Conservation (phyloP, 2,329 filamentous ascomycete genomes). For the Monosporascus sp. region DNA sequence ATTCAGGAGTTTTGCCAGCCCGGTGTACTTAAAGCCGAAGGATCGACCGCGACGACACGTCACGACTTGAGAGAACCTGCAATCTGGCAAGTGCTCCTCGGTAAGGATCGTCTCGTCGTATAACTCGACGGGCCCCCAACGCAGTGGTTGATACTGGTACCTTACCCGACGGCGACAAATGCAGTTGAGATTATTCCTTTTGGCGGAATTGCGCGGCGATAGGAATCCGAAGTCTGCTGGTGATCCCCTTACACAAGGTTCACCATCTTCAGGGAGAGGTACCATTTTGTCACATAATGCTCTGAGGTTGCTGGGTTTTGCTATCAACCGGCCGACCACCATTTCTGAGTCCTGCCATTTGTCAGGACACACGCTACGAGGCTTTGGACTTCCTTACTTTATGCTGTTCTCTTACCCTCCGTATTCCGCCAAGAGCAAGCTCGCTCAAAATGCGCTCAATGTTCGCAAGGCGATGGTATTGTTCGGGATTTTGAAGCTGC, state of each 20-base stretch:
- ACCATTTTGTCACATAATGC: background rate
- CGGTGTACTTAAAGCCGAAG: background rate
- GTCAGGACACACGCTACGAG: background rate
- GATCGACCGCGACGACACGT: background rate
- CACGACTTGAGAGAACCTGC: background rate
- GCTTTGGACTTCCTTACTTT: background rate
- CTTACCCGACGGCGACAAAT: background rate
- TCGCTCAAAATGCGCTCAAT: background rate
- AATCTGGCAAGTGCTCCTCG: background rate
- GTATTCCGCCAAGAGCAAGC: background rate
- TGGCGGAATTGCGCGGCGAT: background rate
- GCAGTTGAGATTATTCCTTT: background rate
- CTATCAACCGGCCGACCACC: background rate
- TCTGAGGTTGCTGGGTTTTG: background rate
- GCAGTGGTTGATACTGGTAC: background rate
- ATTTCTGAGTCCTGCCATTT: background rate
- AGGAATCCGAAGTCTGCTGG: background rate
- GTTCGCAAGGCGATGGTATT: background rate
- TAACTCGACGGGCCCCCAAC: background rate
- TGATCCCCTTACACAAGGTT: background rate
- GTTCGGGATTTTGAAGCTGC: background rate
- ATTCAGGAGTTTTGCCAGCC: background rate
- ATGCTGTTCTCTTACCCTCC: background rate
- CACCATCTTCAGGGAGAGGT: background rate
- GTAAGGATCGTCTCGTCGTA: background rate